Evolutionary conservation across 129 eudicot genomes (phyloP).

Genomic region (Tagetes erecta): DNA sequence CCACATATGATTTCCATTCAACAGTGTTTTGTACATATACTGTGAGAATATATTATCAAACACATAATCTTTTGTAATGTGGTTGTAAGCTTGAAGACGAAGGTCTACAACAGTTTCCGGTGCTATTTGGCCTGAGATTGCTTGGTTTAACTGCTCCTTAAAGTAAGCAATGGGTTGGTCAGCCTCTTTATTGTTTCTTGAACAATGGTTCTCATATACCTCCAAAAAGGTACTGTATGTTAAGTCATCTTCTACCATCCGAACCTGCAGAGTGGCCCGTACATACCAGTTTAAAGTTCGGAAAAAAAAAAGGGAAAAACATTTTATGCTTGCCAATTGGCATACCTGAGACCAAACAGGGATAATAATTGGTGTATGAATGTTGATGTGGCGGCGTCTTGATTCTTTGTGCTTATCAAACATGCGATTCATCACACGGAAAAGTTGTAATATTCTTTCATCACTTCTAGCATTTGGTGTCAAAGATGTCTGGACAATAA

Average conservation of each 20-base stretch:
- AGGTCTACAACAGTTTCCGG: slow-evolving; percentile 95
- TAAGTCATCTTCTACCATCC: slow-evolving; percentile 99
- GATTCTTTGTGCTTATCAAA: slow-evolving; percentile 99
- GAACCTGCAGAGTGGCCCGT: slow-evolving; percentile 51
- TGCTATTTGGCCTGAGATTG: slow-evolving; percentile 85
- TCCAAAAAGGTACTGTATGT: slow-evolving; percentile 97
- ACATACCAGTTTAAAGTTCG: slow-evolving; percentile 19
- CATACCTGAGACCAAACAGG: slow-evolving; percentile 99
- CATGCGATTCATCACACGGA: slow-evolving; percentile 98
- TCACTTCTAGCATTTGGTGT: slow-evolving; percentile 99
- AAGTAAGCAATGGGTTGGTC: slow-evolving; percentile 89
- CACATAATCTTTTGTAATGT: slow-evolving; percentile 71
- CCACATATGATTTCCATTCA: slow-evolving; percentile 92
- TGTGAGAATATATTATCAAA: slow-evolving; percentile 89
- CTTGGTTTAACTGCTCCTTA: slow-evolving; percentile 97
- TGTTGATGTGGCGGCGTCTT: slow-evolving; percentile 88
- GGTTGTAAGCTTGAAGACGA: slow-evolving; percentile 92
- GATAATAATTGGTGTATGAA: slow-evolving; percentile 95
- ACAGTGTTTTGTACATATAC: slow-evolving; percentile 87
- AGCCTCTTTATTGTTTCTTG: slow-evolving; percentile 91
- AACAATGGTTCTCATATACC: slow-evolving; percentile 98
- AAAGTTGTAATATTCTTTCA: slow-evolving; percentile 93
- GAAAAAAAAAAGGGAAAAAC: background rate
- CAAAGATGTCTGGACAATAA: slow-evolving; percentile 95
- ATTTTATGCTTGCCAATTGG: background rate